Evolutionary conservation across 306 rosid species (phyloP).

Genomic region (Pueraria montana): DNA sequence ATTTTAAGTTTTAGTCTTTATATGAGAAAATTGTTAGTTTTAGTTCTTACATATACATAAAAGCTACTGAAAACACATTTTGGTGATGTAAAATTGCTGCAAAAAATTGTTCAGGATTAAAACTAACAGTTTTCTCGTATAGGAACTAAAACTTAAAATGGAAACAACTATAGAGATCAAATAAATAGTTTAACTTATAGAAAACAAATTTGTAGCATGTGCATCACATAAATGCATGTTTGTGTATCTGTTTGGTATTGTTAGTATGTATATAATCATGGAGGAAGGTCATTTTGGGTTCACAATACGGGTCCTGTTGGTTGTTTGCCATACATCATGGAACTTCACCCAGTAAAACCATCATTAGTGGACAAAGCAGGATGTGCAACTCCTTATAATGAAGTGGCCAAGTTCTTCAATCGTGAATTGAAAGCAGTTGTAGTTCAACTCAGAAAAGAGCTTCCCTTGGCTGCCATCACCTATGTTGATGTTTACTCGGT

Average conservation of each 20-base stretch:
- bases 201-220: not conserved
- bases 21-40: too few relatives aligned
- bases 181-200: not conserved
- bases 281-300: conserved; percentile 68
- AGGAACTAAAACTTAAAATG: not conserved
- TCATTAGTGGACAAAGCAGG: conserved; percentile 62
- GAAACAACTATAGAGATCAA: not conserved
- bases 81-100: too few relatives aligned
- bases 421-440: conserved; percentile 49
- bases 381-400: conserved; percentile 65
- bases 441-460: conserved; percentile 61
- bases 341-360: conserved; percentile 39
- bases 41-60: too few relatives aligned
- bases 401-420: conserved; percentile 76
- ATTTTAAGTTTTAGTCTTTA: not conserved
- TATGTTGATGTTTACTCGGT: conserved; percentile 80
- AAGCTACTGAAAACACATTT: too few relatives aligned
- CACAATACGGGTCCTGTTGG: conserved; percentile 68
- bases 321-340: conserved; percentile 62
- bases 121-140: not conserved
- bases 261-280: conserved; percentile 54
- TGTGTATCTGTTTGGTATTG: conserved; percentile 14
- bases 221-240: conserved; percentile 16
- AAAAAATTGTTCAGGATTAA: too few relatives aligned
- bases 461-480: conserved; percentile 74